Evolutionary conservation across 495 filamentous ascomycete genomes (phyloP), one percentile per base, ranked within the genome.

Genomic region (Penicillium desertorum): DNA sequence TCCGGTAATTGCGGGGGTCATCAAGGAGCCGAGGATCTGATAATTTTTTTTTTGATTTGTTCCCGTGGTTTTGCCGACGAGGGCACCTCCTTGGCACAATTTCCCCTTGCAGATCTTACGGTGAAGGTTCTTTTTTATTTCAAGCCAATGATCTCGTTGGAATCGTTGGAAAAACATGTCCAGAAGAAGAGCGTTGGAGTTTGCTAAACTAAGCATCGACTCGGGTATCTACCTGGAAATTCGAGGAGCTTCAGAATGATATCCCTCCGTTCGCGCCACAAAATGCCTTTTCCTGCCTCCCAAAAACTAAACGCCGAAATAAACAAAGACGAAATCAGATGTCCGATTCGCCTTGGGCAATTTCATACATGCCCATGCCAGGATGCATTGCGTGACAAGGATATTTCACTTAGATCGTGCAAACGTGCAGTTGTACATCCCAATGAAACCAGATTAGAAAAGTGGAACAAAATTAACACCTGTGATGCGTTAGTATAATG

Each of bases 161-260:
- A 32, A 34, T 34, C 30, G 10, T 34, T 25, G 23, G 17, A 42
- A 55, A 55, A 54, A 36, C 14, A 49, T 63, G 54, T 64, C 64
- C 62, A 72, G 59, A 62, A 70, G 59, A 63, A 68, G 62, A 69
- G 68, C 63, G 65, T 71, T 62, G 70, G 71, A 72, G 69, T 69
- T 71, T 70, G 68, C 67, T 74, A 75, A 69, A 77, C 64, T 74
- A 68, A 79, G 76, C 77, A 69, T 78, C 77, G 72, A 79, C 76
- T 79, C 76, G 76, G 77, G 76, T 77, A 39, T 78, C 76, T 74
- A 74, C 69, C 72, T 76, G 68, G 61, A 71, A 75, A 74, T 71
- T 75, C 73, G 76, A 79, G 76, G 75, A 78, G 76, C 77, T 78
- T 71, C 69, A 66, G 63, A 64, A 74, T 71, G 63, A 71, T 77